These are phyloP conservation scores for Paramyrothecium roridum DNA, from an alignment of 2,329 filamentous ascomycete genomes.

Conservation along the genomic window DNA sequence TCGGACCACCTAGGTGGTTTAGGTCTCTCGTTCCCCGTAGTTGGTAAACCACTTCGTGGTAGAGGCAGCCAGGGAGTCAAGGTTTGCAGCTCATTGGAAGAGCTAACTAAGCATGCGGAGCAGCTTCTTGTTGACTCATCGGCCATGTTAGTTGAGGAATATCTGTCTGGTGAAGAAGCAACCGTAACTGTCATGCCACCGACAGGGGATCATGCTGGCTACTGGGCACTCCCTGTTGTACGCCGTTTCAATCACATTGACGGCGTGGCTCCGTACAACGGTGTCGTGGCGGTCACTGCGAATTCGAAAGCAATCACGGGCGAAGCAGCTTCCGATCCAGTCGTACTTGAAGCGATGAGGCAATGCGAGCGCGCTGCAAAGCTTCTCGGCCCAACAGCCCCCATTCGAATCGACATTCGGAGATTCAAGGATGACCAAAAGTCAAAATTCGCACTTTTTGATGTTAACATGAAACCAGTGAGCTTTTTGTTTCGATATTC, in stretches of 20 bases:
- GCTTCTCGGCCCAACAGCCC: constrained; percentile 36
- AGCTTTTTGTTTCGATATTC: constrained; percentile 12
- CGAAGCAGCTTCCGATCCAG: constrained; percentile 18
- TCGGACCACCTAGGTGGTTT: background rate
- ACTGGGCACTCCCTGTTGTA: constrained; percentile 37
- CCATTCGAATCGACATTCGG: constrained; percentile 44
- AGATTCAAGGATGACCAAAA: constrained; percentile 23
- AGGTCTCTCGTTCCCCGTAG: constrained; percentile 28
- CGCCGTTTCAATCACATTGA: constrained; percentile 13
- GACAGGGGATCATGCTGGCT: constrained; percentile 18
- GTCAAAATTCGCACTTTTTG: constrained; percentile 42
- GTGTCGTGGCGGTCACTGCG: constrained; percentile 15
- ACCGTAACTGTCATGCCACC: constrained; percentile 52
- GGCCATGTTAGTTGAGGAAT: constrained; percentile 43
- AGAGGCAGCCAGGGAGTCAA: constrained; percentile 48
- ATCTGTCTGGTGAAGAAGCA: constrained; percentile 42
- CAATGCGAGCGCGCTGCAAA: constrained; percentile 37
- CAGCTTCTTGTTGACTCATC: constrained; percentile 14
- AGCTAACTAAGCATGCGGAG: constrained; percentile 28
- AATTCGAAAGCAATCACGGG: constrained; percentile 41
- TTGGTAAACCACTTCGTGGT: constrained; percentile 46
- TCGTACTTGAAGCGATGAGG: background rate
- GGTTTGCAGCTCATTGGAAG: constrained; percentile 29
- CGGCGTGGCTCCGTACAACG: constrained; percentile 14
- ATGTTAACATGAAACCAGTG: constrained; percentile 51